phyloP scores from a whole-genome alignment of 371 early-diverging fungal genomes.

The Rhizopus sp. region DNA sequence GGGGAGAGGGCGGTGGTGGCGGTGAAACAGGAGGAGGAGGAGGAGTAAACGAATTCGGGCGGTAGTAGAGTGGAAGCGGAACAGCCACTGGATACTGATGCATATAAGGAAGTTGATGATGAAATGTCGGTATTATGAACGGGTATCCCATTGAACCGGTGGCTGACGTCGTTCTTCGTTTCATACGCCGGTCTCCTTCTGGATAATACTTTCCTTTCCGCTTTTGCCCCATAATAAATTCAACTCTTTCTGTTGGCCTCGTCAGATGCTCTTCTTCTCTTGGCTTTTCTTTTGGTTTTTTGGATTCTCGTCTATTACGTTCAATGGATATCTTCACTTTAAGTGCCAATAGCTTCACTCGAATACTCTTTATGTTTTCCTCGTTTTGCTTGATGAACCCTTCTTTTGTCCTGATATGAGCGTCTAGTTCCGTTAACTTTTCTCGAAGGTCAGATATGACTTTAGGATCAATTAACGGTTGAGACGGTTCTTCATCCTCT shows the following conservation, averaged over 20 bases:
- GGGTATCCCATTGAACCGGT: neutral
- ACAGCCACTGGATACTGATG: neutral
- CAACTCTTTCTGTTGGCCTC: neutral
- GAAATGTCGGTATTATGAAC: neutral
- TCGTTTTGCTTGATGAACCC: neutral
- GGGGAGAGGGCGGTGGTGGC: constrained; percentile 13
- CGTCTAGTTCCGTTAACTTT: neutral
- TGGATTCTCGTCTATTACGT: constrained; percentile 15
- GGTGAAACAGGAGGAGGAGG: neutral
- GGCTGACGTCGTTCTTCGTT: neutral
- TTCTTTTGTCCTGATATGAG: neutral
- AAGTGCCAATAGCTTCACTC: constrained; percentile 25
- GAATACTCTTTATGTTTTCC: constrained; percentile 3
- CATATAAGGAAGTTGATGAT: constrained; percentile 5
- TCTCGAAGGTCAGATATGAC: neutral
- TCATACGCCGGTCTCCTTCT: neutral
- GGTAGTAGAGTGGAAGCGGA: constrained; percentile 5
- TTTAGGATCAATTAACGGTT: neutral
- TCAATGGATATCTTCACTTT: constrained; percentile 27
- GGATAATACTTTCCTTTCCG: no score
- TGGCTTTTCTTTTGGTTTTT: constrained; percentile 1
- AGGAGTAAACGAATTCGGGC: constrained; percentile 1
- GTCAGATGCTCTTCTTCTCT: neutral
- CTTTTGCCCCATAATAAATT: no score
- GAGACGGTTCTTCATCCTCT: neutral